Base-by-base conservation (phyloP, 495 filamentous ascomycete genomes). In the Talaromyces thailandensis region DNA sequence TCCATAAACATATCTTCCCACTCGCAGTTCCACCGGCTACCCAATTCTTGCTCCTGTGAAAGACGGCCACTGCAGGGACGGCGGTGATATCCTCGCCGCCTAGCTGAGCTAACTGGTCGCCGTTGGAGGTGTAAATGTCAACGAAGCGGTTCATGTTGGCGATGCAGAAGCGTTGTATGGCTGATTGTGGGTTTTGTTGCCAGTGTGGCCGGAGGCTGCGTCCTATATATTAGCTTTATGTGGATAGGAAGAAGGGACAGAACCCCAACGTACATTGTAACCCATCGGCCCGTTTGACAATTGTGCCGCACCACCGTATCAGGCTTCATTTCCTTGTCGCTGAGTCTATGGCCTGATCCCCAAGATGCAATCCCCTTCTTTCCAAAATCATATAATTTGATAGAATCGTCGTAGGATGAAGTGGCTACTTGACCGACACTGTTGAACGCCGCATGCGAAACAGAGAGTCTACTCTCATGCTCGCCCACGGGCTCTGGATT, bases 111-210 rank as follows among this genome's bases (percentile, higher is more conserved):
- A 98, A 78, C 72, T 97, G 93, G 68, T 94, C 86, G 2, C 94
- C 94, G 32, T 84, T 78, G 9, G 81, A 76, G 12, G 86, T 87
- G 72, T 88, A 98, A 6, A 98, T 83, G 70, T 98, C 94, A 3
- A 98, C 89, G 65, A 96, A 97, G 21, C 94, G 86, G 70, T 96
- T 96, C 94, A 98, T 98, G 69, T 96, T 98, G 1, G 90, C 95
- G 63, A 98, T 93, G 51, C 86, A 92, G 73, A 98, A 91, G 55
- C 90, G 88, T 60, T 96, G 87, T 6, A 92, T 82, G 25, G 84
- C 85, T 56, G 92, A 88, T 40, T 79, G 77, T 0, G 94, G 94
- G 57, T 81, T 82, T 21, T 80, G 71, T 73, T 98, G 95, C 94
- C 94, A 98, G 65, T 96, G 91, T 4, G 94, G 87, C 58, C 93